phyloP scores from a whole-genome alignment of 768 basidiomycete genomes.

The Astraeus odoratus region DNA sequence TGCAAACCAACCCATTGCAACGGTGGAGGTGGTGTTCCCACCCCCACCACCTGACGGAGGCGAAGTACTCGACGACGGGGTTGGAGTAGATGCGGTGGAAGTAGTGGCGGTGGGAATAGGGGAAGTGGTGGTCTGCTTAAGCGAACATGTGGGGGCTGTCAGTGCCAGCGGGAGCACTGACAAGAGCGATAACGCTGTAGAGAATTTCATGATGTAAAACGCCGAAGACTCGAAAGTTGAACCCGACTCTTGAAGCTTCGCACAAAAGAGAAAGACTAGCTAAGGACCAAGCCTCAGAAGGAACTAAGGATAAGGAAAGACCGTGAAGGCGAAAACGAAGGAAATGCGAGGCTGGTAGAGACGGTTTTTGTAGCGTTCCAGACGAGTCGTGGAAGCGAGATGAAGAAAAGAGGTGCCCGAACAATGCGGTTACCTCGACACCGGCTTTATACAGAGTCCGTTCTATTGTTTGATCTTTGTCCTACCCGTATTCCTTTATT shows the following conservation, averaged over 20 bases:
- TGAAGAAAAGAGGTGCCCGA: no score
- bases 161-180: constrained; percentile 17
- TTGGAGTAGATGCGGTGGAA: constrained; percentile 1
- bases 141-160: constrained; percentile 23
- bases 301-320: constrained; percentile 8
- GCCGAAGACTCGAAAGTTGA: background rate
- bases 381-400: background rate
- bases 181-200: constrained; percentile 16
- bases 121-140: constrained; percentile 8
- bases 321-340: no score
- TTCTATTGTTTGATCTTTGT: background rate
- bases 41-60: constrained; percentile 18
- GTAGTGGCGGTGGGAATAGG: constrained; percentile 3
- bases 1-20: constrained; percentile 64
- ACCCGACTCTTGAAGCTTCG: no score
- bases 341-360: no score
- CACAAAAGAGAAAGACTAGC: constrained; percentile 1
- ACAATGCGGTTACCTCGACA: background rate
- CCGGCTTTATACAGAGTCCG: no score
- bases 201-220: constrained; percentile 11
- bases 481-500: no score
- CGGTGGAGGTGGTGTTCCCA: constrained; percentile 14
- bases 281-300: constrained; percentile 2
- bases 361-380: background rate
- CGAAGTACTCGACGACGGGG: constrained; percentile 9